These are phyloP conservation scores for Termitomyces sp. DNA, from an alignment of 768 basidiomycete genomes.

Conservation along the genomic window DNA sequence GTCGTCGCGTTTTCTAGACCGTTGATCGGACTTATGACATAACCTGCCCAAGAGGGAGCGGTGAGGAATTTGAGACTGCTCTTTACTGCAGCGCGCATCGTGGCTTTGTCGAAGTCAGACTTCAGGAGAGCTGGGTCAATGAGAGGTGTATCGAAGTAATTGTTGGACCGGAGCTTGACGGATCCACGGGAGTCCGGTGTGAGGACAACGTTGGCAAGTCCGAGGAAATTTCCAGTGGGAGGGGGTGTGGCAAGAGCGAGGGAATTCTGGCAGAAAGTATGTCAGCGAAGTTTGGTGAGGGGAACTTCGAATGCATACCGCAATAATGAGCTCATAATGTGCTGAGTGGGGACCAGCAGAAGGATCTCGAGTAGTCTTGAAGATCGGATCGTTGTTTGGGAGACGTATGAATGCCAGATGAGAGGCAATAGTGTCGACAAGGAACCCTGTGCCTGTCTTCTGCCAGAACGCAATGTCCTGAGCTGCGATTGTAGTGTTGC, in stretches of 20 bases:
- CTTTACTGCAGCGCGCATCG: constrained; percentile 3
- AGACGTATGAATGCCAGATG: neutral
- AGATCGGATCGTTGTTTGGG: neutral
- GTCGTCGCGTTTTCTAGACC: neutral
- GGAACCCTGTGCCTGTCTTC: neutral
- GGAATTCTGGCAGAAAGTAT: neutral
- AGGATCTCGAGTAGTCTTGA: neutral
- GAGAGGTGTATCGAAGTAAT: constrained; percentile 3
- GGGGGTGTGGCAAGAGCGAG: neutral
- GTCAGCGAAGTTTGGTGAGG: neutral
- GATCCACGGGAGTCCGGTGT: constrained; percentile 5
- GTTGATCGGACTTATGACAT: neutral
- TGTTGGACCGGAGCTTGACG: constrained; percentile 3
- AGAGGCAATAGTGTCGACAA: neutral
- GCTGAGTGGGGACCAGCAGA: neutral
- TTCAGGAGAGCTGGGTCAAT: constrained; percentile 1
- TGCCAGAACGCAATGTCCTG: neutral
- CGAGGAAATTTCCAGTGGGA: constrained; percentile 2
- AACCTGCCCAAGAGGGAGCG: constrained; percentile 1
- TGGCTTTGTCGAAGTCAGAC: constrained; percentile 4
- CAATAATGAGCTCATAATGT: neutral
- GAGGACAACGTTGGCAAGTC: constrained; percentile 1
- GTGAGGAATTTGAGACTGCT: constrained; percentile 4
- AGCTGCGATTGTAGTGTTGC: neutral
- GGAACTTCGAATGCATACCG: neutral